Evolutionary conservation across 148 eudicot genomes (phyloP), one percentile per base, ranked within the genome.

Genomic region (Euryodendron excelsum): DNA sequence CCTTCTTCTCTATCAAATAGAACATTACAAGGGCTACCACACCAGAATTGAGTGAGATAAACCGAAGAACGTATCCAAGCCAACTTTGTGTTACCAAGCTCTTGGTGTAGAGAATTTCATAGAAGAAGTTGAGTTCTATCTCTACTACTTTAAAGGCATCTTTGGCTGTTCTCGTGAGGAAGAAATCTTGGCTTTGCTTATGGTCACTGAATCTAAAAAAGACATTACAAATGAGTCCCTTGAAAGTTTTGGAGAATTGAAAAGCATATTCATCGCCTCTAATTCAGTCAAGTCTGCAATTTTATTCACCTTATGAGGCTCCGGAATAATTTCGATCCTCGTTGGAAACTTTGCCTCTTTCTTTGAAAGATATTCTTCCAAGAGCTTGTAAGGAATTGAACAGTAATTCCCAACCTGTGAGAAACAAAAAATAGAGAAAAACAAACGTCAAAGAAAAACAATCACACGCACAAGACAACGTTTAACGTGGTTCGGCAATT

Each of bases 131-230:
- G n/a, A n/a, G n/a, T n/a, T n/a, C n/a, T n/a, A n/a, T n/a, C n/a
- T n/a, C n/a, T n/a, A n/a, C n/a, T n/a, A n/a, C n/a, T 72, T 76
- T 72, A 69, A 90, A 90, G 34, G 89, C 93, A 37, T 88, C 88
- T 17, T 55, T 67, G 2, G 87, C 58, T 8, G 52, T 31, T 65
- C 82, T 56, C 44, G 70, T 67, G 33, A 79, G 78, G 79, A 90
- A 88, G 68, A 82, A 85, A 5, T 79, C 82, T 23, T 78, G 73
- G 53, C 90, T 85, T 44, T 63, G 37, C 25, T 73, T 84, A 18
- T 88, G 82, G 36, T 87, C 85, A 2, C 83, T 84, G 78, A 84
- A 80, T 68, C 85, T 85, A 52, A 88, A 87, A 23, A 85, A 88
- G 44, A 82, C 74, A 76, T 90, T 88, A 4, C 87, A 86, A 7